Evolutionary conservation across 345 rosid species (phyloP).

Genomic region (Eucalyptus paniculata): DNA sequence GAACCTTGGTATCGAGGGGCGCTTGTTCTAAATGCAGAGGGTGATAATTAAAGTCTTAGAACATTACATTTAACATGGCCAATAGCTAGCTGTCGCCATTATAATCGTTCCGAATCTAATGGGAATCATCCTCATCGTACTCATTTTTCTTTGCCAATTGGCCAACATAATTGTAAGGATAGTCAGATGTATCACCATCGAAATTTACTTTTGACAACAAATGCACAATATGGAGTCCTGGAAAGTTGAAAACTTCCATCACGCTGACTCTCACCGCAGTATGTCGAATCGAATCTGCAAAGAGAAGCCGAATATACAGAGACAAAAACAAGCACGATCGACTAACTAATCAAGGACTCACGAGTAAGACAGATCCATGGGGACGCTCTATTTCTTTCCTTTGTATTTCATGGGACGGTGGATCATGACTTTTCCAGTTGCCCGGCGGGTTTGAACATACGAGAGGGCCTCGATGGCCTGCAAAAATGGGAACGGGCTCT

Average conservation of each 20-base stretch:
- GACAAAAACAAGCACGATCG: background rate
- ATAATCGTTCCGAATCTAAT: background rate
- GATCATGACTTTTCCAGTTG: constrained; percentile 61
- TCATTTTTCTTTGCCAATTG: background rate
- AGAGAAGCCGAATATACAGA: background rate
- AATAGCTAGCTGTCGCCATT: background rate
- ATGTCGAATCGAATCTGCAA: background rate
- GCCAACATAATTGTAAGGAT: background rate
- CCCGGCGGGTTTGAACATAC: constrained; percentile 62
- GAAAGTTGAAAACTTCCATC: background rate
- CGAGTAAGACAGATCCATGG: background rate
- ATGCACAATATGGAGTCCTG: background rate
- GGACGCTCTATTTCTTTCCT: background rate
- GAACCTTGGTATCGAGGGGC: background rate
- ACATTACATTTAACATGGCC: background rate
- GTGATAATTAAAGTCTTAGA: background rate
- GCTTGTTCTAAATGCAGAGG: background rate
- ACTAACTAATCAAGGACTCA: background rate
- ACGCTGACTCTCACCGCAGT: background rate
- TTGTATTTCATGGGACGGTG: constrained; percentile 28
- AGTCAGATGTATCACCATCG: background rate
- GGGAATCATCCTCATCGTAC: background rate
- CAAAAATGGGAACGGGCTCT: constrained; percentile 58
- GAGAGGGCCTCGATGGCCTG: constrained; percentile 55
- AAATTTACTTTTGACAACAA: too few species aligned